Evolutionary conservation across 1,284 basidiomycete species (phyloP).

Genomic region (Coriolopsis trogii): DNA sequence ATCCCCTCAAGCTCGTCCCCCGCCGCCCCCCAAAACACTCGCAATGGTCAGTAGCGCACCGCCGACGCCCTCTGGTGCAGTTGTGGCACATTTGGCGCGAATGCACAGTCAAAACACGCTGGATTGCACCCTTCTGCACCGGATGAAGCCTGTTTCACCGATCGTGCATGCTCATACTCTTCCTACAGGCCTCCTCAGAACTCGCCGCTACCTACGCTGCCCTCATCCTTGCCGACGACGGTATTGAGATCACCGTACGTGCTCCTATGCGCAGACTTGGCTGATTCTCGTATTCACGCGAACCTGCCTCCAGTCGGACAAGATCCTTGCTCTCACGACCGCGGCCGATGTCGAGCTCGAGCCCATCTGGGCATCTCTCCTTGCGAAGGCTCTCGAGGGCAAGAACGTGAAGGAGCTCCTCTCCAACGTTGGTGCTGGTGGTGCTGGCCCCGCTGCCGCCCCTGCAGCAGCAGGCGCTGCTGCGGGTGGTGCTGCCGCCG

Average conservation of each 20-base stretch:
- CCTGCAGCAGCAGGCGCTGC: constrained; percentile 51
- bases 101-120: constrained; percentile 5
- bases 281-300: neutral
- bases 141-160: constrained; percentile 19
- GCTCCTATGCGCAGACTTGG: neutral
- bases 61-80: neutral
- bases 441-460: constrained; percentile 76
- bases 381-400: constrained; percentile 97
- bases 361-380: constrained; percentile 96
- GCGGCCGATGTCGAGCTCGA: constrained; percentile 91
- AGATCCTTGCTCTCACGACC: constrained; percentile 81
- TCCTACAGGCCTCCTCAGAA: constrained; percentile 59
- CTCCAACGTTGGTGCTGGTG: constrained; percentile 87
- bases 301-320: constrained; percentile 72
- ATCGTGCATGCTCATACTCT: constrained; percentile 9
- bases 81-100: constrained; percentile 7
- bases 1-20: constrained; percentile 16
- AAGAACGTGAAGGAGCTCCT: constrained; percentile 97
- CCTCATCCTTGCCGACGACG: constrained; percentile 96
- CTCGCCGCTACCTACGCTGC: constrained; percentile 91
- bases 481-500: constrained; percentile 63
- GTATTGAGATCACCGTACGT: constrained; percentile 95
- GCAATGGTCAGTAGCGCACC: constrained; percentile 28
- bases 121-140: constrained; percentile 19
- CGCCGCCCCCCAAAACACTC: constrained; percentile 16